A percentile compares a stretch with the other conserved stretches of the same genome.
These are phyloP conservation scores for Helotiales sp. DNA, from an alignment of 2,329 filamentous ascomycete genomes.

Conservation along the genomic window DNA sequence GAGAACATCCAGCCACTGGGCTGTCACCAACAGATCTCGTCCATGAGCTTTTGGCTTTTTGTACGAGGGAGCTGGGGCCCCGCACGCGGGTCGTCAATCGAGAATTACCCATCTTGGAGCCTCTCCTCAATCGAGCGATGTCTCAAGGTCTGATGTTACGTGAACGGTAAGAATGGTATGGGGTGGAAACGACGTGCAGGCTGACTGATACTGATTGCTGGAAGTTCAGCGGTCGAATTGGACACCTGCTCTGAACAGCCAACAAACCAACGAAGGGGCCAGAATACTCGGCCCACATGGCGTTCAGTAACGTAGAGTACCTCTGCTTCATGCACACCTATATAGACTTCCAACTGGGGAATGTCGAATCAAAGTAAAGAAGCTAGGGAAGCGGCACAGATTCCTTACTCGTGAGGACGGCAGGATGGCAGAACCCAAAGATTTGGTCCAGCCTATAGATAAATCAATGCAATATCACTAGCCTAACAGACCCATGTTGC, in stretches of 20 bases:
- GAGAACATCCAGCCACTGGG: slow-evolving; percentile 14
- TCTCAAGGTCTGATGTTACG: too few species aligned
- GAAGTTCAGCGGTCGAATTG: not conserved
- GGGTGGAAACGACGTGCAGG: not conserved
- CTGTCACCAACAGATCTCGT: not conserved
- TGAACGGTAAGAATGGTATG: not conserved
- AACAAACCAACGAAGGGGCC: not conserved
- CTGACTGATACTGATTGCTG: not conserved
- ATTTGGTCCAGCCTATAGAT: not conserved
- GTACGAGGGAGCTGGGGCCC: slow-evolving; percentile 10
- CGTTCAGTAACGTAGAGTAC: not conserved
- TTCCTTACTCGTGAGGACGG: not conserved
- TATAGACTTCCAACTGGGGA: not conserved
- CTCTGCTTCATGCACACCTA: not conserved
- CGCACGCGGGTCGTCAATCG: slow-evolving; percentile 1
- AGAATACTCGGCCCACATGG: not conserved
- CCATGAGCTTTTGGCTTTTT: not conserved
- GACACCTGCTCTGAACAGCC: not conserved
- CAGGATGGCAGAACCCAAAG: not conserved
- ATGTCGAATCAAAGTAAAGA: not conserved
- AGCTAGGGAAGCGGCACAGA: not conserved
- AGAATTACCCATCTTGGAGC: not conserved
- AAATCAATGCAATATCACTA: not conserved
- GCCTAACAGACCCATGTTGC: not conserved
- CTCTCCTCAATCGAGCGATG: not conserved